Evolutionary conservation across 78 protist genomes (phyloP).

Genomic region (Bigelowiella natans): DNA sequence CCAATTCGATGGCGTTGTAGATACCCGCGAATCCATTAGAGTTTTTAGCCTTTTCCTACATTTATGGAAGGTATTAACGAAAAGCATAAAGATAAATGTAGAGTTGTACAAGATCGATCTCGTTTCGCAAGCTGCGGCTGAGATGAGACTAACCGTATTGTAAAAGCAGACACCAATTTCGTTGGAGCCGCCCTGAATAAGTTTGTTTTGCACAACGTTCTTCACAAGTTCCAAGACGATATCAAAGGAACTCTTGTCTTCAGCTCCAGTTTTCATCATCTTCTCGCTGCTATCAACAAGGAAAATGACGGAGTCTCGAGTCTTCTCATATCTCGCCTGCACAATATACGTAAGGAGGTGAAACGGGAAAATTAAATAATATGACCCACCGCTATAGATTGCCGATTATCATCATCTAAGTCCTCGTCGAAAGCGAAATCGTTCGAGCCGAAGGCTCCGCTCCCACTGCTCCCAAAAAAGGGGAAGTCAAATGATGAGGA

Average conservation of each 20-base stretch:
- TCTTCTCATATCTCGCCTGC: not conserved
- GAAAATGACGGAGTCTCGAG: not conserved
- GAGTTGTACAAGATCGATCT: no score
- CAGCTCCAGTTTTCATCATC: not conserved
- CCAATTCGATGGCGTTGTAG: not conserved
- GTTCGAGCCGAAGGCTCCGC: not conserved
- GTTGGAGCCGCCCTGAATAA: not conserved
- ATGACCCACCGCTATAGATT: not conserved
- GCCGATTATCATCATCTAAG: not conserved
- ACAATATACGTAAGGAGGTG: no score
- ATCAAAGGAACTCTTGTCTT: not conserved
- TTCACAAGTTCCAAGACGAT: not conserved
- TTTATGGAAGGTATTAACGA: no score
- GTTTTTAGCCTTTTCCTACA: not conserved
- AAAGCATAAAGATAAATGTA: no score
- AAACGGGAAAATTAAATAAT: not conserved
- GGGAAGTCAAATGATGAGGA: no score
- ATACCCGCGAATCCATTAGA: not conserved
- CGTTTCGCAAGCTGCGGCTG: no score
- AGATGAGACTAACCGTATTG: not conserved
- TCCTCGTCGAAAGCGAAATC: not conserved
- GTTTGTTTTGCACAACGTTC: not conserved
- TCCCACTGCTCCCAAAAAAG: no score
- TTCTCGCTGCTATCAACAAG: not conserved
- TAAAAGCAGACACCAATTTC: not conserved